Conservation (phyloP, 2,329 filamentous ascomycete genomes). For the Fusarium falciforme region DNA sequence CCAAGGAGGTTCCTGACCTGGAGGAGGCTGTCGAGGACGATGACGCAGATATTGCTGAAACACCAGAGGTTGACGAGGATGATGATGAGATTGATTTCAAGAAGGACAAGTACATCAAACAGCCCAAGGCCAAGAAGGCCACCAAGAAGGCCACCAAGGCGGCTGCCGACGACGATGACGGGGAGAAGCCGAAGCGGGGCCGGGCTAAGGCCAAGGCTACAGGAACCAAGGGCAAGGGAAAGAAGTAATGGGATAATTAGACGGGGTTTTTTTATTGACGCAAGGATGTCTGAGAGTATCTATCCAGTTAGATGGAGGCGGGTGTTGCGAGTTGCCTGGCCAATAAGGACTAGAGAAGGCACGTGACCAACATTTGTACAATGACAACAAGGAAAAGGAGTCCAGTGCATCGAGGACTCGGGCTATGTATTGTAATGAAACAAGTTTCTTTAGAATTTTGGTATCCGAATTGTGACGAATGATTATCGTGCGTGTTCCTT, state of each 20-base stretch:
- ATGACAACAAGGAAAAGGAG: conserved; percentile 23
- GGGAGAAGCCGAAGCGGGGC: conserved; percentile 64
- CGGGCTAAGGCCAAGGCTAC: conserved; percentile 54
- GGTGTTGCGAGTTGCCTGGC: conserved; percentile 6
- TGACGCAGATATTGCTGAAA: conserved; percentile 70
- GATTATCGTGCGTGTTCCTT: not conserved
- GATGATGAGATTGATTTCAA: conserved; percentile 81
- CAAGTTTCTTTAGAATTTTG: not conserved
- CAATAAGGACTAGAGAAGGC: not conserved
- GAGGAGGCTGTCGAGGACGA: conserved; percentile 97
- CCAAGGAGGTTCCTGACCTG: conserved; percentile 86
- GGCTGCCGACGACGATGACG: conserved; percentile 58
- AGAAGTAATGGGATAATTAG: conserved; percentile 47
- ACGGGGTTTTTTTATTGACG: not conserved
- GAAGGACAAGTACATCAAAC: conserved; percentile 96
- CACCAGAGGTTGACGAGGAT: conserved; percentile 73
- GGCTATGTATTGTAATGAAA: conserved; percentile 19
- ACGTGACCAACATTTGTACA: conserved; percentile 6
- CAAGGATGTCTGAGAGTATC: conserved; percentile 16
- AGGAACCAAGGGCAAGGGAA: conserved; percentile 61
- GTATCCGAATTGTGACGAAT: not conserved
- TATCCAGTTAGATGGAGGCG: conserved; percentile 9
- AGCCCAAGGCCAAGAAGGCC: conserved; percentile 77
- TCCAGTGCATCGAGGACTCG: conserved; percentile 15
- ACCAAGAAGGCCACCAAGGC: conserved; percentile 58